Evolutionary conservation across 129 eudicot species (phyloP).

Genomic region (Chrysanthemum seticuspe): DNA sequence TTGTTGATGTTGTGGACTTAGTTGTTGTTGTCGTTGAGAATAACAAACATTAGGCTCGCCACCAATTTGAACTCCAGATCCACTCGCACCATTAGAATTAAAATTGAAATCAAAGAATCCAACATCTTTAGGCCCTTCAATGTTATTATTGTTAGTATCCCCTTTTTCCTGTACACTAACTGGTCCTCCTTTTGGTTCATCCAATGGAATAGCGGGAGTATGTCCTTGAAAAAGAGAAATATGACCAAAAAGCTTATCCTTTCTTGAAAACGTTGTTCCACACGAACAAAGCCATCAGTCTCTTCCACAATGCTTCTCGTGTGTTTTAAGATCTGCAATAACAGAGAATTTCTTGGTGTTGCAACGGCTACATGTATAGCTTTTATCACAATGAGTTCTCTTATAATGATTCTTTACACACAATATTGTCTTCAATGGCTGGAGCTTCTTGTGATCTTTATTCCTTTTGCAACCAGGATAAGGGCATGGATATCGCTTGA

Average conservation of each 20-base stretch:
- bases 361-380: slow-evolving; percentile 92
- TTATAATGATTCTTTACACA: slow-evolving; percentile 94
- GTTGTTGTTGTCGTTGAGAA: too few relatives aligned
- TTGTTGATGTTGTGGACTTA: too few relatives aligned
- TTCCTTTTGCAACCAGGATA: slow-evolving; percentile 83
- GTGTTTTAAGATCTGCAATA: slow-evolving; percentile 93
- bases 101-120: slow-evolving; percentile 48
- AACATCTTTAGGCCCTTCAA: slow-evolving; percentile 42
- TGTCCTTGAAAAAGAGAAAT: slow-evolving; percentile 97
- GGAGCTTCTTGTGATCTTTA: slow-evolving; percentile 89
- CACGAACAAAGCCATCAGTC: slow-evolving; percentile 98
- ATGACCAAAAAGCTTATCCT: slow-evolving; percentile 91
- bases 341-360: slow-evolving; percentile 86
- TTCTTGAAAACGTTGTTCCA: slow-evolving; percentile 91
- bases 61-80: slow-evolving; percentile 21
- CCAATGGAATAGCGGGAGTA: slow-evolving; percentile 89
- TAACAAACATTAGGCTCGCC: slow-evolving; percentile 48
- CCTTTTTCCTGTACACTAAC: slow-evolving; percentile 39
- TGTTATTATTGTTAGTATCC: slow-evolving; percentile 34
- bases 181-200: slow-evolving; percentile 42
- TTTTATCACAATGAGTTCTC: slow-evolving; percentile 96
- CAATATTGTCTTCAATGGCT: slow-evolving; percentile 84
- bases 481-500: slow-evolving; percentile 93
- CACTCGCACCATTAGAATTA: slow-evolving; percentile 46
- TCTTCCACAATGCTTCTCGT: slow-evolving; percentile 93